Evolutionary conservation across 1,139 yeast genomes (phyloP), one percentile per base, ranked within the genome.

Genomic region (Debaryomycetaceae sp.): DNA sequence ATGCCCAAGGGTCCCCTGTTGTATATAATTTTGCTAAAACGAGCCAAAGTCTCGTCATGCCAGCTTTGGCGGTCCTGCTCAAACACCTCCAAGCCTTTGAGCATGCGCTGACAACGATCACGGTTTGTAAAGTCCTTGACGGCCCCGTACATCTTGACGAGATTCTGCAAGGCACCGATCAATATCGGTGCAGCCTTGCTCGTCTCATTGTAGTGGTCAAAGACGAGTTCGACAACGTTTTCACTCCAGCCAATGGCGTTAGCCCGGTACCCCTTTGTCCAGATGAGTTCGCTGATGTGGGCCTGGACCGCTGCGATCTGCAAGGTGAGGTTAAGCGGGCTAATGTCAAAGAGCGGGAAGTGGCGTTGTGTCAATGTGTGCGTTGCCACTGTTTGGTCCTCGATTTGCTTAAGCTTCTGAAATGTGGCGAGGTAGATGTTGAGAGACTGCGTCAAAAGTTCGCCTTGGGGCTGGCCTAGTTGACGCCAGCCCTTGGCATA

Each of bases 211-310:
- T 58, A 58, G 31, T 51, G 54, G 39, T 53, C 51, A 40, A 56
- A 66, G 16, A 62, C 48, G 16, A 56, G 61, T 28, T 63, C 66
- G 4, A 67, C 49, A 3, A 65, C 71, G 32, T 76, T 78, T 48
- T 78, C 80, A 7, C 75, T 74, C 80, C 85, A 78, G 12, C 75
- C 64, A 22, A 79, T 60, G 1, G 88, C 83, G 37, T 74, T 73
- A 23, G 61, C 48, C 28, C 64, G 56, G 31, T 61, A 56, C 1
- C 78, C 78, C 37, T 71, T 62, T 5, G 69, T 71, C 83, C 86
- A 82, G 41, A 81, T 52, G 5, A 82, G 56, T 51, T 82, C 89
- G 35, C 83, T 67, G 13, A 82, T 58, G 48, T 80, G 81, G 11
- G 78, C 69, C 52, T 75, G 72, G 30, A 74, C 47, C 29, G 62